A percentile compares a stretch with the other conserved stretches of the same genome.
Evolutionary conservation across 257 asterid genomes (phyloP).

Genomic region (Voacanga thouarsii): DNA sequence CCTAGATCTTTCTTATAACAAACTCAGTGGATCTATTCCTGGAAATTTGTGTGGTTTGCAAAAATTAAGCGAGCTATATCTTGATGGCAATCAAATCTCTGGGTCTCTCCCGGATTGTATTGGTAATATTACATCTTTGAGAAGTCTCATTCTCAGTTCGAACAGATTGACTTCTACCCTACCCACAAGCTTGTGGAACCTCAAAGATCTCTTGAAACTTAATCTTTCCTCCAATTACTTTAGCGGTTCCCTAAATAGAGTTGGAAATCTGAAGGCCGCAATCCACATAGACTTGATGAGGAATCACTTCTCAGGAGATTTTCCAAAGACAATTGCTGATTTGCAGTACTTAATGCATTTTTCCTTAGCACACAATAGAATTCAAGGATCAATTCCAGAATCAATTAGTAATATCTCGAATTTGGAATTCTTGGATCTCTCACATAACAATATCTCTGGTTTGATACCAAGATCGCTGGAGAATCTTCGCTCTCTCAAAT

Average conservation of each 20-base stretch:
- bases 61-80: slow-evolving; percentile 4
- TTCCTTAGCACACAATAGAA: neutral
- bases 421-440: neutral
- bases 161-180: neutral
- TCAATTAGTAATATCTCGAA: neutral
- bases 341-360: neutral
- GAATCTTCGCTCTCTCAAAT: neutral
- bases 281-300: neutral
- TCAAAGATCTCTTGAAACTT: neutral
- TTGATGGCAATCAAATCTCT: neutral
- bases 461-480: neutral
- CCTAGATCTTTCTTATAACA: neutral
- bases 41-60: neutral
- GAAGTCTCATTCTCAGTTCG: neutral
- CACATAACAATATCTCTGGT: neutral
- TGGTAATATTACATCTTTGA: neutral
- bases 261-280: slow-evolving; percentile 1
- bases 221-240: neutral
- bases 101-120: neutral
- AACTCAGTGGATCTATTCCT: neutral
- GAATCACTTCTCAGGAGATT: neutral
- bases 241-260: neutral
- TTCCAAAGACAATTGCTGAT: neutral
- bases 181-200: slow-evolving; percentile 4
- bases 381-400: slow-evolving; percentile 5